Percentiles rank a stretch among this genome's conserved stretches.
Evolutionary conservation across 163 green algal species (phyloP).

Genomic region (Trebouxia gelatinosa): DNA sequence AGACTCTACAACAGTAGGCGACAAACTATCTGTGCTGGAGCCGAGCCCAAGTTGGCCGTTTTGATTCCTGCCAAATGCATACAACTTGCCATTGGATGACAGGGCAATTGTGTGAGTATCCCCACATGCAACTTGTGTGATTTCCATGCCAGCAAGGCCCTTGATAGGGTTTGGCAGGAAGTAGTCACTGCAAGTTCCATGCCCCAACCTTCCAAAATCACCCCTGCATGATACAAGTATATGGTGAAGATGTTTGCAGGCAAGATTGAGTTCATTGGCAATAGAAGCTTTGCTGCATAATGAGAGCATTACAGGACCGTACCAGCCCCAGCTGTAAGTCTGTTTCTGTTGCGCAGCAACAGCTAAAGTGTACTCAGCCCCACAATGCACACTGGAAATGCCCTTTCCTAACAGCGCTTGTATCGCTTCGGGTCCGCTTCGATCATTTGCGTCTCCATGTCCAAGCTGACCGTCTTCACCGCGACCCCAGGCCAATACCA

Average conservation of each 20-base stretch:
- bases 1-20: conserved; percentile 58
- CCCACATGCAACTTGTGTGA: conserved; percentile 75
- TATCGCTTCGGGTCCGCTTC: conserved; percentile 53
- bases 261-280: background rate
- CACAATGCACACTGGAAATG: conserved; percentile 64
- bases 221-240: conserved; percentile 55
- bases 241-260: background rate
- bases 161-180: conserved; percentile 78
- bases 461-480: conserved; percentile 71
- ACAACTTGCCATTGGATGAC: conserved; percentile 59
- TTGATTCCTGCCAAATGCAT: conserved; percentile 82
- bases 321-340: conserved; percentile 80
- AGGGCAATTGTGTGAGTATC: conserved; percentile 85
- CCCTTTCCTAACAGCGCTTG: conserved; percentile 45
- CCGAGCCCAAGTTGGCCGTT: conserved; percentile 84
- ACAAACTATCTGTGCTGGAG: conserved; percentile 66
- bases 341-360: conserved; percentile 47
- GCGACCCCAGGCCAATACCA: conserved; percentile 65
- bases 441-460: conserved; percentile 71
- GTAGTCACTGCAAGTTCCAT: conserved; percentile 73
- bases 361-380: conserved; percentile 84
- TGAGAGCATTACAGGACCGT: background rate
- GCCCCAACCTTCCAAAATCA: conserved; percentile 86
- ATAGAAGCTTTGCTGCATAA: background rate
- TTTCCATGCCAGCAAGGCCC: conserved; percentile 55